Base-by-base conservation (phyloP, 768 basidiomycete genomes). In the Boletellus ananas region DNA sequence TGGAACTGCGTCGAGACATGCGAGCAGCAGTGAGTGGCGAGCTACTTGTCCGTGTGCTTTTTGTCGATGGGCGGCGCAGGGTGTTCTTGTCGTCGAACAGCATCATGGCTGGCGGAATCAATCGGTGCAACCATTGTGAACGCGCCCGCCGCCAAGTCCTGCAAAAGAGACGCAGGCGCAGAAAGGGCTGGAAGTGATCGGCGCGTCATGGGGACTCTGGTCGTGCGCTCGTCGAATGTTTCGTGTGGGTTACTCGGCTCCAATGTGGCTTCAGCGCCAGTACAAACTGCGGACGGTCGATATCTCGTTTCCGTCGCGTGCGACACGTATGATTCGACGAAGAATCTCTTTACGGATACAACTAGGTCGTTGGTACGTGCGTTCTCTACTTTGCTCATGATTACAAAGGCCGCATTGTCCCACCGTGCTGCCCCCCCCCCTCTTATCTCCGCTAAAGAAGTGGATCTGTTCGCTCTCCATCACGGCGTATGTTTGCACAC, bases 401-500 rank as follows among this genome's bases (percentile, higher is more conserved):
- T 14, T 21, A 18, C 41, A 41, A 25, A 20, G 37, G 37, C n/a
- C 27, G 27, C 27, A n/a, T 29, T 29, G 29, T 11, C 29, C 11
- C 29, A 29, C 6, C 8, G 27, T 29, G 4, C 8, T 29, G 27
- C 23, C 3, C 5, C 23, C 23, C 3, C 5, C 23, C 23, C 23
- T 25, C 4, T 31, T 36, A 49, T 61, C 58, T 64, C 60, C 60
- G 58, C 49, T 50, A 35, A 37, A 21, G 35, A 16, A 14, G 46
- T 37, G 40, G 47, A 57, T 59, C 51, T 56, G 11, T 3, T 38
- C 21, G 9, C 21, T 35, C 25, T 40, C n/a, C 9, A 34, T 60
- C 33, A 21, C 16, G 29, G n/a, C 23, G 13, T 14, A 18, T 29
- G 33, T 31, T 16, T 31, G 41, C 11, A 31, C 29, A 29, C 29